A percentile compares a stretch with the other conserved stretches of the same genome.
These are phyloP conservation scores for Populus euphratica DNA, from an alignment of 345 rosid species.

Conservation along the genomic window DNA sequence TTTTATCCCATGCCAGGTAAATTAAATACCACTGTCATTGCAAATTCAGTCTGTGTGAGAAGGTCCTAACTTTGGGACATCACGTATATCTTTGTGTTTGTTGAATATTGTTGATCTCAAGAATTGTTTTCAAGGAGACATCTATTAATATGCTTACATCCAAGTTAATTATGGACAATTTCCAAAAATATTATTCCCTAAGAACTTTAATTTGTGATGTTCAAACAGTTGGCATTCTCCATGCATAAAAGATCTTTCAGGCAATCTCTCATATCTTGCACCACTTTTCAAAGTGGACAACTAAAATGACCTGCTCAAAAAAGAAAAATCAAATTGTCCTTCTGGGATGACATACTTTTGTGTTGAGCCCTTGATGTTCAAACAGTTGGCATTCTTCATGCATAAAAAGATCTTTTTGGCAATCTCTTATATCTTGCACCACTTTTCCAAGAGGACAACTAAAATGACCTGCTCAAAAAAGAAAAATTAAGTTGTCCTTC, in stretches of 20 bases:
- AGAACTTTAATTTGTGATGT: not conserved
- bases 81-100: not conserved
- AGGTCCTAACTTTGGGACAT: not conserved
- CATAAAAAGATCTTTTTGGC: too few species aligned
- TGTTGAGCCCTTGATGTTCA: not conserved
- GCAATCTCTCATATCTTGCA: not conserved
- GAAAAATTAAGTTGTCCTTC: not conserved
- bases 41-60: not conserved
- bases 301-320: not conserved
- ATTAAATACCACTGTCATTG: not conserved
- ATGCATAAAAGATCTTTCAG: not conserved
- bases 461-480: not conserved
- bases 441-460: not conserved
- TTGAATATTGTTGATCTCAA: not conserved
- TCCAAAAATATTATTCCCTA: not conserved
- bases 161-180: not conserved
- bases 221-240: not conserved
- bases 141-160: not conserved
- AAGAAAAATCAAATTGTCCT: not conserved
- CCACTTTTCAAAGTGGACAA: not conserved
- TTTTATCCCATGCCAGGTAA: slow-evolving; percentile 95
- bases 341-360: not conserved
- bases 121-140: not conserved
- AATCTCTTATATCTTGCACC: too few species aligned
- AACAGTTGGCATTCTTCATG: too few species aligned